These are phyloP conservation scores for Margaritispora aquatica DNA, from an alignment of 495 filamentous ascomycete species.

Conservation along the genomic window DNA sequence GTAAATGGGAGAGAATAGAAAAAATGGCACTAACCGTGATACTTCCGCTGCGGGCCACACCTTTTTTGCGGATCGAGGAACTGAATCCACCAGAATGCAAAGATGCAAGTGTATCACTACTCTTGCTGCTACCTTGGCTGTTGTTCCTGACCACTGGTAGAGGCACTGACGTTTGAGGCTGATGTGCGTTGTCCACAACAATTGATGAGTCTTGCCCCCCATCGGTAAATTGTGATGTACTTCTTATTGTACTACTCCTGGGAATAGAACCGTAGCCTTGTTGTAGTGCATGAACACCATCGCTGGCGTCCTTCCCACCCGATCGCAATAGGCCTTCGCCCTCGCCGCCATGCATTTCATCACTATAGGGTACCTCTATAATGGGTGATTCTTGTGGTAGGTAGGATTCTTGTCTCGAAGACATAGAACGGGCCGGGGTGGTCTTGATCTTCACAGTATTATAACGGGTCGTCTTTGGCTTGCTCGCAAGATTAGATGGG, in stretches of 20 bases:
- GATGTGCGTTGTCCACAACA: neutral
- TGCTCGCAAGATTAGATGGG: conserved; percentile 82
- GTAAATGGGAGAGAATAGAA: too few species aligned
- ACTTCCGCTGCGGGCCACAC: conserved; percentile 69
- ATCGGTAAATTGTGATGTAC: neutral
- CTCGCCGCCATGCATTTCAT: conserved; percentile 37
- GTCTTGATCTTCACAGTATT: conserved; percentile 89
- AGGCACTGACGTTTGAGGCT: neutral
- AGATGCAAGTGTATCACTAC: conserved; percentile 40
- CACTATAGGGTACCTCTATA: conserved; percentile 19
- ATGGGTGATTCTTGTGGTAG: conserved; percentile 1
- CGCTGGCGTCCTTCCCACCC: conserved; percentile 49
- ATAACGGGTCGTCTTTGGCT: conserved; percentile 78
- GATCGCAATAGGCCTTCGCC: conserved; percentile 44
- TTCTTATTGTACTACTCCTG: neutral
- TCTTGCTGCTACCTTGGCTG: conserved; percentile 32
- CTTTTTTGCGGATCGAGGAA: conserved; percentile 32
- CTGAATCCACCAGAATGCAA: conserved; percentile 29
- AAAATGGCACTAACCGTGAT: too few species aligned
- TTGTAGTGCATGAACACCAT: conserved; percentile 61
- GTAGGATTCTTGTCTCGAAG: conserved; percentile 13
- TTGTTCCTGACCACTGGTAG: neutral
- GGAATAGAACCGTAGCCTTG: conserved; percentile 55
- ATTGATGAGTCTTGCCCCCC: neutral
- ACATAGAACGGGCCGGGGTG: neutral